These are phyloP conservation scores for Pleoardoris graminearum DNA, from an alignment of 2,329 filamentous ascomycete species.

Conservation along the genomic window DNA sequence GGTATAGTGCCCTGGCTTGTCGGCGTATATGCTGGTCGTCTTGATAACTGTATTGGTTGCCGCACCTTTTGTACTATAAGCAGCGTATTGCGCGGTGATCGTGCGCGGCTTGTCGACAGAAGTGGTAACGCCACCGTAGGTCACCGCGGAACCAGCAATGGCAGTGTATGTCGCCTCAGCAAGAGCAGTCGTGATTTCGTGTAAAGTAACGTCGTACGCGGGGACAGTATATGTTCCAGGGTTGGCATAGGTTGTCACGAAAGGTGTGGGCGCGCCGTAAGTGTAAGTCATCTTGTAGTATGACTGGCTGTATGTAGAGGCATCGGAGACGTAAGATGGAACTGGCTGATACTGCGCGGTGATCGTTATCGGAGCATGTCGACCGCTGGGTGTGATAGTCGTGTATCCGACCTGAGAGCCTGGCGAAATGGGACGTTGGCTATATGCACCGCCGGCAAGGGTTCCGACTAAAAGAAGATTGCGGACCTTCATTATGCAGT, in stretches of 20 bases:
- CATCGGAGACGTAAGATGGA: conserved; percentile 28
- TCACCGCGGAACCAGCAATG: conserved; percentile 26
- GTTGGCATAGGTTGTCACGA: conserved; percentile 31
- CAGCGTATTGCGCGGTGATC: conserved; percentile 29
- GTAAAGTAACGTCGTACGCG: conserved; percentile 29
- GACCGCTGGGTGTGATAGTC: conserved; percentile 33
- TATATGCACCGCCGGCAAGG: conserved; percentile 25
- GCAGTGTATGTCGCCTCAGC: conserved; percentile 29
- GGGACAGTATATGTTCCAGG: conserved; percentile 38
- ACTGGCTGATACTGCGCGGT: conserved; percentile 38
- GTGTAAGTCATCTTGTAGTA: conserved; percentile 13
- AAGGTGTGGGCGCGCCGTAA: conserved; percentile 32
- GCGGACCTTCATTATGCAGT: no score
- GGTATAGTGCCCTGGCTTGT: conserved; percentile 32
- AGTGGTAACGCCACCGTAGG: conserved; percentile 32
- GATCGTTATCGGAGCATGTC: conserved; percentile 33
- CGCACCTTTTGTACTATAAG: conserved; percentile 26
- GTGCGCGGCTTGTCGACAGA: conserved; percentile 27
- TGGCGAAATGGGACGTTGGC: conserved; percentile 12
- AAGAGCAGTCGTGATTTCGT: conserved; percentile 23
- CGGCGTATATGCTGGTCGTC: conserved; percentile 28
- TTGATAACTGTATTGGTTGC: conserved; percentile 31
- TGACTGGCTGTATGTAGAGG: conserved; percentile 18
- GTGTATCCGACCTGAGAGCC: conserved; percentile 30
- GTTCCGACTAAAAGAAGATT: conserved; percentile 31